Base-by-base conservation (phyloP, 148 eudicot genomes). In the Salicornia ramosissima region DNA sequence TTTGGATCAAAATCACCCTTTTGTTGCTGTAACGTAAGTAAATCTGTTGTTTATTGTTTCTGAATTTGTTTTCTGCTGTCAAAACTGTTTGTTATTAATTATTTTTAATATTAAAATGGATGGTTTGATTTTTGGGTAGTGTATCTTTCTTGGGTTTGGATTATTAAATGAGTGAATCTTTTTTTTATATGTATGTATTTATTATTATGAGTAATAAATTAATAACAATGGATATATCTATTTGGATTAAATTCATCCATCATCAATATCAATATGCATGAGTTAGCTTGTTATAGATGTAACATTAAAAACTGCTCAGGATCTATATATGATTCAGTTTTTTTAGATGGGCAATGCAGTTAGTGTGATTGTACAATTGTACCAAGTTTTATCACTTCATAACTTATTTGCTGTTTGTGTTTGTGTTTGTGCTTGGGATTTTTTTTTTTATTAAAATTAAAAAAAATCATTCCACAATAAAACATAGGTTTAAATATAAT, bases 311-410 rank as follows among this genome's bases (percentile, higher is more conserved):
- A 71, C 5, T 49, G 72, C 36, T 72, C 46, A 71, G 72, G 49
- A 77, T 77, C 80, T 77, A 77, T n/a, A n/a, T n/a, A n/a, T 59
- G 67, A 36, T 66, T 77, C 47, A 66, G 58, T 36, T 71, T 77
- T n/a, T 36, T 77, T 71, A 77, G 80, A 77, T 77, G 30, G 72
- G 39, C 76, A 77, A 72, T 72, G 74, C 57, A 66, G 25, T 72
- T 51, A 34, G 80, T 72, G 76, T 77, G 80, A 66, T 21, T 77
- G 63, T 77, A 77, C 80, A 24, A 24, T 54, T 55, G 16, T 49
- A 64, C 46, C 65, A 76, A 56, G 31, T 43, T 76, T 70, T 55
- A 40, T 39, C 45, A n/a, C 29, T 26, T 63, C 75, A 71, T 50
- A 49, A 51, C 51, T 71, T 65, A 56, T 53, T 66, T 67, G 80